Conservation (phyloP, 805 yeast species). For the Myxozyma nipponensis region DNA sequence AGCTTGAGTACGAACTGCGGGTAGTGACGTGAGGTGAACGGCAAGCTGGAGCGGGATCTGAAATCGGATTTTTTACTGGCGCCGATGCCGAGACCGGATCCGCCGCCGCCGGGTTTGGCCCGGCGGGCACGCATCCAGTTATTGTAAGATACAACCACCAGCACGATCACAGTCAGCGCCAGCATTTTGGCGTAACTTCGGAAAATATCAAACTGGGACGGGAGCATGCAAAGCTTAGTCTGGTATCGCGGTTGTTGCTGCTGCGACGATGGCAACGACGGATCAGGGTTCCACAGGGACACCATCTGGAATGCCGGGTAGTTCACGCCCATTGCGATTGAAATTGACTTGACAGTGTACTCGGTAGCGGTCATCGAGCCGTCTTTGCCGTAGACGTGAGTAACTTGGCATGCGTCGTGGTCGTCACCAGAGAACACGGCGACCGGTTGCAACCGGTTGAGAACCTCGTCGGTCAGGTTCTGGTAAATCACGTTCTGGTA, state of each 20-base stretch:
- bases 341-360: slow-evolving; percentile 79
- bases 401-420: slow-evolving; percentile 87
- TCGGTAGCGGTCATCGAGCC: slow-evolving; percentile 45
- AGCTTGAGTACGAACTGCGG: slow-evolving; percentile 6
- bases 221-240: slow-evolving; percentile 31
- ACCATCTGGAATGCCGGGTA: slow-evolving; percentile 84
- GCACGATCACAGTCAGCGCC: slow-evolving; percentile 13
- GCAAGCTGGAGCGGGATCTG: not conserved
- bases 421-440: slow-evolving; percentile 89
- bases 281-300: slow-evolving; percentile 44
- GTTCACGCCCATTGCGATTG: slow-evolving; percentile 89
- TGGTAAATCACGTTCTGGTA: slow-evolving; percentile 84
- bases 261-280: not conserved
- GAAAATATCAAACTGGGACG: slow-evolving; percentile 28
- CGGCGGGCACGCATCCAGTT: not conserved
- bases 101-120: slow-evolving; percentile 1
- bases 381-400: slow-evolving; percentile 46
- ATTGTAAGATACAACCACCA: not conserved
- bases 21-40: slow-evolving; percentile 1
- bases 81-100: slow-evolving; percentile 4
- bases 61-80: slow-evolving; percentile 3
- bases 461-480: slow-evolving; percentile 54
- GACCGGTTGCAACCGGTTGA: slow-evolving; percentile 59
- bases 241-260: slow-evolving; percentile 9
- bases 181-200: slow-evolving; percentile 16